Conservation (phyloP, 331 rosid genomes). For the Rosa hybrid region DNA sequence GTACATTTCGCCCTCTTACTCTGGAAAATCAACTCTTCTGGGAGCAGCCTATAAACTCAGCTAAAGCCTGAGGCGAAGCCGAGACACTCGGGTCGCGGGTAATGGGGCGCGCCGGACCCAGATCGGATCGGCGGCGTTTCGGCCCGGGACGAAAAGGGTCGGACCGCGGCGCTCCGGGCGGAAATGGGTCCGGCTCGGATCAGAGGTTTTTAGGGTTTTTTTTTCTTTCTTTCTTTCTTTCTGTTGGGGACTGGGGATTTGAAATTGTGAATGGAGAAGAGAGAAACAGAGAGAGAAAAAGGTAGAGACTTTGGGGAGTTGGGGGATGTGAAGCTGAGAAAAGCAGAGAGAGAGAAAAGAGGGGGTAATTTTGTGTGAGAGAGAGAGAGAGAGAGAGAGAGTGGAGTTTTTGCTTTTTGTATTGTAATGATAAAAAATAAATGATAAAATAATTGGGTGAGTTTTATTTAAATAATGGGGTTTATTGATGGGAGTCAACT, state of each 20-base stretch:
- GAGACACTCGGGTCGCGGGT: not conserved
- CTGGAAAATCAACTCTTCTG: not conserved
- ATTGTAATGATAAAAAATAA: not conserved
- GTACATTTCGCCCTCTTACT: conserved; percentile 64
- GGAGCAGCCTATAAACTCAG: too few species aligned
- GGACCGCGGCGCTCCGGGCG: not conserved
- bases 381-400: not conserved
- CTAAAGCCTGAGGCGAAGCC: too few species aligned
- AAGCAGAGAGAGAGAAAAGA: conserved; percentile 17
- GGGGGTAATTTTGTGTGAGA: conserved; percentile 9
- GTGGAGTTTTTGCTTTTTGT: conserved; percentile 27
- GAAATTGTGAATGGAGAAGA: conserved; percentile 6
- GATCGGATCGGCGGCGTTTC: conserved; percentile 18
- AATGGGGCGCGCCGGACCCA: conserved; percentile 11
- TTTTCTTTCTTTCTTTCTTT: too few species aligned
- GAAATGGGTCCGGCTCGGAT: conserved; percentile 28
- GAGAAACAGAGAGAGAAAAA: not conserved
- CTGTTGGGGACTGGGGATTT: not conserved
- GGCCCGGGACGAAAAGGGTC: not conserved
- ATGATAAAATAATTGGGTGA: not conserved
- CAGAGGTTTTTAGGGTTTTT: conserved; percentile 37
- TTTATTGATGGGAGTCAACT: conserved; percentile 63
- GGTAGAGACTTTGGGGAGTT: conserved; percentile 1
- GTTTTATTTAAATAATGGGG: conserved; percentile 20
- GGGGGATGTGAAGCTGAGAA: conserved; percentile 20